Conservation (phyloP, 306 rosid species). For the Abrus precatorius region DNA sequence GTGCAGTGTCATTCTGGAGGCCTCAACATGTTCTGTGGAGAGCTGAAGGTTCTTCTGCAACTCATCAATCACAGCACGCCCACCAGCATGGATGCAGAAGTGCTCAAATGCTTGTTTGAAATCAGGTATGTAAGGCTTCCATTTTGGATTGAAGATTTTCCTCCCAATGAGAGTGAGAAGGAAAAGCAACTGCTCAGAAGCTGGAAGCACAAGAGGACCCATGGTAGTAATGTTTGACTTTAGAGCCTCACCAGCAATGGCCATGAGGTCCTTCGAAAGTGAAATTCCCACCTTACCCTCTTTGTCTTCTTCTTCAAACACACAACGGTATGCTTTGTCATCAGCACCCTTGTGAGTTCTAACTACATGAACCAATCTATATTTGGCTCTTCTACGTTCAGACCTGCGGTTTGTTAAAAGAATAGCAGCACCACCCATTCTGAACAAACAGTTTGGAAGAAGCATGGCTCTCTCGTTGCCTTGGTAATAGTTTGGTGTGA, state of each 20-base stretch:
- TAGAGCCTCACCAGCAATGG: constrained; percentile 94
- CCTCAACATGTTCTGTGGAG: constrained; percentile 89
- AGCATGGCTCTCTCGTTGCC: constrained; percentile 98
- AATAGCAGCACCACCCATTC: constrained; percentile 98
- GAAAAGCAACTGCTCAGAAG: constrained; percentile 91
- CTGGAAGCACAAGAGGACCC: constrained; percentile 95
- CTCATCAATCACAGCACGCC: constrained; percentile 93
- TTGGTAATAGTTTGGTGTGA: constrained; percentile 88
- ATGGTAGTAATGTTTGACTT: constrained; percentile 93
- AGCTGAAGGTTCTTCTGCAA: constrained; percentile 94
- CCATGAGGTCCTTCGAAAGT: constrained; percentile 88
- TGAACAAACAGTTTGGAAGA: constrained; percentile 88
- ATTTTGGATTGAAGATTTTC: constrained; percentile 80
- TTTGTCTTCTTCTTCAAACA: constrained; percentile 80
- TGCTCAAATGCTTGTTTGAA: constrained; percentile 95
- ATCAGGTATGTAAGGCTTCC: constrained; percentile 98
- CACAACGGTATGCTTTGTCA: constrained; percentile 84
- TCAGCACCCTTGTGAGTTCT: constrained; percentile 88
- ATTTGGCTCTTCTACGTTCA: constrained; percentile 71
- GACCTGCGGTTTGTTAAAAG: constrained; percentile 70
- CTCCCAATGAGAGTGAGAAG: constrained; percentile 78
- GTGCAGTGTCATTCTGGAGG: constrained; percentile 93
- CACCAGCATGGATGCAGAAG: constrained; percentile 96
- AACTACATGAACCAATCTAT: constrained; percentile 79
- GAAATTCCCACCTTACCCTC: constrained; percentile 93